Percentiles rank a stretch among this genome's conserved stretches.
Evolutionary conservation across 2,329 filamentous ascomycete genomes (phyloP).

Genomic region (Pezicula rhizophila): DNA sequence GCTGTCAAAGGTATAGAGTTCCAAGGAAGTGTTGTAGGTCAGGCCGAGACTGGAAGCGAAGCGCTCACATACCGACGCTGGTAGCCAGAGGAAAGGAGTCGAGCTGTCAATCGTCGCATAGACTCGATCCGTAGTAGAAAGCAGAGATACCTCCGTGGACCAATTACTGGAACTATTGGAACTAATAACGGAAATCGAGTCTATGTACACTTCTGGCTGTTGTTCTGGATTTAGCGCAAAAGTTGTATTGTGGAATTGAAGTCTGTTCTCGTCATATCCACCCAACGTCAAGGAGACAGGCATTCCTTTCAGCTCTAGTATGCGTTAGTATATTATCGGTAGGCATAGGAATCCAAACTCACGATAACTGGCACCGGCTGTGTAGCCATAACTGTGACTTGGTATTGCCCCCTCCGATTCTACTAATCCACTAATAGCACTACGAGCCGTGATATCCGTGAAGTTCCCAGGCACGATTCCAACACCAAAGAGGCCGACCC

Average conservation of each 20-base stretch:
- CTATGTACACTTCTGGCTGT: constrained; percentile 32
- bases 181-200: constrained; percentile 18
- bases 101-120: constrained; percentile 50
- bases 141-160: constrained; percentile 38
- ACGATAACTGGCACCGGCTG: constrained; percentile 70
- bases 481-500: constrained; percentile 49
- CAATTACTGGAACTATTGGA: constrained; percentile 39
- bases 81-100: constrained; percentile 59
- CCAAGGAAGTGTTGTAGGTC: constrained; percentile 55
- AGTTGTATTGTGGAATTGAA: constrained; percentile 51
- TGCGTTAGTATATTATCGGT: constrained; percentile 15
- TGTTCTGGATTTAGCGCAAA: constrained; percentile 50
- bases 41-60: constrained; percentile 62
- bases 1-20: constrained; percentile 58
- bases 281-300: constrained; percentile 60
- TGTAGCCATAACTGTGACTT: constrained; percentile 70
- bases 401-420: constrained; percentile 55
- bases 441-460: constrained; percentile 39
- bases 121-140: constrained; percentile 15
- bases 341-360: constrained; percentile 24
- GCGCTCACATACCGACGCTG: constrained; percentile 50
- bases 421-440: constrained; percentile 51
- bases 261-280: constrained; percentile 60
- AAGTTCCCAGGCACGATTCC: constrained; percentile 51
- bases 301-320: constrained; percentile 35